Evolutionary conservation across 257 asterid genomes (phyloP).

Genomic region (Capsicum chinense): DNA sequence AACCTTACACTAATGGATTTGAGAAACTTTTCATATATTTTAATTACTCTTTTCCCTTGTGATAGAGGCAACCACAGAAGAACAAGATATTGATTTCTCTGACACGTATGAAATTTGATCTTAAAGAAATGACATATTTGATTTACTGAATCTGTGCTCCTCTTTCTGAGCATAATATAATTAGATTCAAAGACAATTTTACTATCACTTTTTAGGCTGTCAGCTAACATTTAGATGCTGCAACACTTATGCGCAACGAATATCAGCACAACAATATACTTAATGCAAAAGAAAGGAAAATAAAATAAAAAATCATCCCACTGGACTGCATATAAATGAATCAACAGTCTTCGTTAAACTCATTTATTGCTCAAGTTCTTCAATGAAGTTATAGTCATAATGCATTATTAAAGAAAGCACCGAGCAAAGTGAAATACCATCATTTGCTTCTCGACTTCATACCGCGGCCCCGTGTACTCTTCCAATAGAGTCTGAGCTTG

Average conservation of each 20-base stretch:
- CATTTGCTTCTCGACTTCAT: conserved; percentile 83
- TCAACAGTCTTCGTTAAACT: not conserved
- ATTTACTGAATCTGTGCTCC: not conserved
- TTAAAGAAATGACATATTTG: not conserved
- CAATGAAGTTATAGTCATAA: not conserved
- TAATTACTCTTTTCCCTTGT: conserved; percentile 2
- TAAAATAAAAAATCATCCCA: not conserved
- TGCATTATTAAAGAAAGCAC: not conserved
- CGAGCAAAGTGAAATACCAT: conserved; percentile 51
- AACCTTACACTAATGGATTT: not conserved
- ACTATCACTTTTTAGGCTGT: not conserved
- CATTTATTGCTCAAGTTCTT: not conserved
- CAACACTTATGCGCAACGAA: not conserved
- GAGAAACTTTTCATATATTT: conserved; percentile 12
- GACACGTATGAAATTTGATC: not conserved
- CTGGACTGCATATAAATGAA: not conserved
- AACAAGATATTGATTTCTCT: not conserved
- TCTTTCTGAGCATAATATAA: conserved; percentile 7
- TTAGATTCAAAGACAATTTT: not conserved
- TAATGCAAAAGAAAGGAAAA: not conserved
- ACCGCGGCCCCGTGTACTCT: conserved; percentile 74
- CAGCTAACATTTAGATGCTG: conserved; percentile 13
- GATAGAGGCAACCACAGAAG: not conserved
- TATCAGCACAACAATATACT: not conserved
- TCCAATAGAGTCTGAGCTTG: conserved; percentile 63